Base-by-base conservation (phyloP, 257 asterid species). In the Vinca minor region DNA sequence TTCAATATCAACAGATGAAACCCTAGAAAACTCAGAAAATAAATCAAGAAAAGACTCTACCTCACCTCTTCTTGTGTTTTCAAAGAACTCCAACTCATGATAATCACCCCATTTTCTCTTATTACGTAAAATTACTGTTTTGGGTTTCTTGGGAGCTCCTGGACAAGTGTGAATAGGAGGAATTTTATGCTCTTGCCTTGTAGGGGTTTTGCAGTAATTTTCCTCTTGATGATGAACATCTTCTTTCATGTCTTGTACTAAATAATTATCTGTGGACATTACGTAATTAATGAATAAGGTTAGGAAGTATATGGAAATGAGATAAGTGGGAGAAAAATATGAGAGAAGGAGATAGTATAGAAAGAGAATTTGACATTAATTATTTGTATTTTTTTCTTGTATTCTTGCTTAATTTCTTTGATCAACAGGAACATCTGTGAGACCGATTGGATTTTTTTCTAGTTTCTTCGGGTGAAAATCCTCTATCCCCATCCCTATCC, bases 1-100 rank as follows among this genome's bases (percentile, higher is more conserved):
- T n/a, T n/a, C n/a, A n/a, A n/a, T n/a, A n/a, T n/a, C n/a, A n/a
- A n/a, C n/a, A n/a, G n/a, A n/a, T n/a, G 59, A 58, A 67, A 64
- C 74, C 62, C 64, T 34, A 48, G 75, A 39, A 60, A 54, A 11
- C 18, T 34, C 60, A 56, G 56, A n/a, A 44, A 36, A 63, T 11
- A 79, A 78, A 48, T 35, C 26, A 55, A 78, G 70, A 61, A 77
- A 78, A 9, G 62, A 41, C 34, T 78, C 82, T 31, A 78, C 60
- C 74, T 77, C 82, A 12, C 70, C 79, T 17, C 66, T 62, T 49
- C 72, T 69, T 25, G 29, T 47, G 13, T 41, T 21, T 49, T 78
- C 79, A 35, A 74, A 78, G 59, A 74, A 74, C 38, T 66, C 18
- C 65, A 59, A 26, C 59, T 25, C 11, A 18, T 2, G 38, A 34